A percentile compares a stretch with the other conserved stretches of the same genome.
These are phyloP conservation scores for Venturia aucupariae DNA, from an alignment of 2,329 filamentous ascomycete genomes.

Conservation along the genomic window DNA sequence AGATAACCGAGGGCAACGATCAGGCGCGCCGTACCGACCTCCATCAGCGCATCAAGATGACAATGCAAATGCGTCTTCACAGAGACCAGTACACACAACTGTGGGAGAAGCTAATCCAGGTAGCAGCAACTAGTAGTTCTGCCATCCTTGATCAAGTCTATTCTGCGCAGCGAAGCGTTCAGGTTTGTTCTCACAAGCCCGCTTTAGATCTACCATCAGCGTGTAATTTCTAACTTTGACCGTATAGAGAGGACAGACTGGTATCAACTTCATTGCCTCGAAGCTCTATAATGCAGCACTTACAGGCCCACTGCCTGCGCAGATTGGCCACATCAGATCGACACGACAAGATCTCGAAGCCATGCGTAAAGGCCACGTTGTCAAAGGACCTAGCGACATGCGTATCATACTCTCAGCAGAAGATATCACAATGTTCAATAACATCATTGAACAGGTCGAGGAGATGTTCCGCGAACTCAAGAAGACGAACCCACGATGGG, in stretches of 20 bases:
- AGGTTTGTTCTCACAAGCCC: not conserved
- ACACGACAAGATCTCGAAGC: not conserved
- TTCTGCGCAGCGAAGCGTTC: not conserved
- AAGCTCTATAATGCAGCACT: conserved; percentile 1
- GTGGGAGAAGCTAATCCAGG: not conserved
- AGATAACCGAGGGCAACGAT: not conserved
- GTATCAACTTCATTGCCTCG: not conserved
- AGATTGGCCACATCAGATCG: not conserved
- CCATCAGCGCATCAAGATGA: conserved; percentile 7
- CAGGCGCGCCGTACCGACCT: not conserved
- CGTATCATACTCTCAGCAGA: not conserved
- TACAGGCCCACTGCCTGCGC: not conserved
- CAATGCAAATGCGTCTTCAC: not conserved
- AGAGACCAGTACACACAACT: not conserved
- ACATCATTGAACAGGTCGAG: not conserved
- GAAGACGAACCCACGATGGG: not conserved
- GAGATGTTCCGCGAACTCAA: not conserved
- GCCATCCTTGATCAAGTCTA: not conserved
- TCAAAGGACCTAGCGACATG: not conserved
- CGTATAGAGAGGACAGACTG: not conserved
- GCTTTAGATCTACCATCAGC: not conserved
- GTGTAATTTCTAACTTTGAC: not conserved
- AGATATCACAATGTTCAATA: not conserved
- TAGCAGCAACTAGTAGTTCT: not conserved
- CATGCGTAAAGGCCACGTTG: not conserved